Conservation (phyloP, 352 stramenopile species). For the Peronospora belbahrii region DNA sequence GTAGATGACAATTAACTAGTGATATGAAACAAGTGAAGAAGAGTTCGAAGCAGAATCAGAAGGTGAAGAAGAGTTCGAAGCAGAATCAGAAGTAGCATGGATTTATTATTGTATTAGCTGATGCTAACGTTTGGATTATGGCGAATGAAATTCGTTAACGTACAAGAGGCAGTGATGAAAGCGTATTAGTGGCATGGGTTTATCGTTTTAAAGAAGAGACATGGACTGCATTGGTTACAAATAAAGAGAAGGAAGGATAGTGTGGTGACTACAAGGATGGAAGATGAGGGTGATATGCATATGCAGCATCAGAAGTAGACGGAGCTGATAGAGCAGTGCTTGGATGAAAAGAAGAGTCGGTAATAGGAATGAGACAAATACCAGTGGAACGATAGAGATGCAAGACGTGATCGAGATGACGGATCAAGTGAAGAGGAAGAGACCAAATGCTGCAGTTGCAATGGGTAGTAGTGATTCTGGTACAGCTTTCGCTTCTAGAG, state of each 20-base stretch:
- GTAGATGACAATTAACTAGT: not conserved
- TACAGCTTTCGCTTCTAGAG: not conserved
- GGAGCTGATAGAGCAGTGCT: not conserved
- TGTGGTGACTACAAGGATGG: not conserved
- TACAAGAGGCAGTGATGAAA: constrained; percentile 15
- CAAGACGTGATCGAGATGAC: too few species aligned
- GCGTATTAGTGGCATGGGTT: constrained; percentile 26
- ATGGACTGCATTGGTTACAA: constrained; percentile 25
- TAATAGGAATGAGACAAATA: not conserved
- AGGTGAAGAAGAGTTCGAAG: too few species aligned
- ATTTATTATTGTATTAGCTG: constrained; percentile 12
- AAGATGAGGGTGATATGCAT: not conserved
- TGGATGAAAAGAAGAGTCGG: not conserved
- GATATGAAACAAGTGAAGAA: not conserved
- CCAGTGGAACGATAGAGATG: too few species aligned
- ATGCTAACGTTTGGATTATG: constrained; percentile 23
- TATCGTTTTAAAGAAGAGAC: constrained; percentile 31
- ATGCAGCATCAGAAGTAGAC: not conserved
- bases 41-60: too few species aligned
- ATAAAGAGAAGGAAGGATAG: constrained; percentile 3
- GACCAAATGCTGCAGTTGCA: not conserved
- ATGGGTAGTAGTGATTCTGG: not conserved
- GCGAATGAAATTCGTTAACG: constrained; percentile 32
- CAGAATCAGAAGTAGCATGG: too few species aligned
- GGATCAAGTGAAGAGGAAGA: constrained; percentile 4